Evolutionary conservation across 2,329 filamentous ascomycete genomes (phyloP).

Genomic region (Aureobasidium musti): DNA sequence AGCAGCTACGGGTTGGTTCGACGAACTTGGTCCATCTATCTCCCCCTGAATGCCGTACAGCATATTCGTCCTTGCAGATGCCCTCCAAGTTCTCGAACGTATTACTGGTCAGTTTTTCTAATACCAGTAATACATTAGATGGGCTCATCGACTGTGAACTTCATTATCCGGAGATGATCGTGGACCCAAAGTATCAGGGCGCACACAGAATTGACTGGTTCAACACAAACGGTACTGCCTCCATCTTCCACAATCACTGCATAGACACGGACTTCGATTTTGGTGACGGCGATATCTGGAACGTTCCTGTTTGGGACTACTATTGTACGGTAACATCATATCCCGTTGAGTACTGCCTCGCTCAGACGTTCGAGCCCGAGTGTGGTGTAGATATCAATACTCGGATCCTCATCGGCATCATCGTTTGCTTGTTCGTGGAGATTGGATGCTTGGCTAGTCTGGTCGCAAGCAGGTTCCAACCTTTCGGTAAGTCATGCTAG

Average conservation of each 20-base stretch:
- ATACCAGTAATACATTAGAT: background rate
- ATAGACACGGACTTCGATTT: slow-evolving; percentile 6
- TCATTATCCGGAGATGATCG: background rate
- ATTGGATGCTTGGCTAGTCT: background rate
- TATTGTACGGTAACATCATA: background rate
- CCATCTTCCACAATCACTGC: slow-evolving; percentile 16
- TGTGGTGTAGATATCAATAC: background rate
- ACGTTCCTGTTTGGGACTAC: slow-evolving; percentile 7
- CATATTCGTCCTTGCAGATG: background rate
- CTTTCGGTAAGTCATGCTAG: background rate
- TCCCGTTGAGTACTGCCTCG: slow-evolving; percentile 11
- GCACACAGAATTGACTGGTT: background rate
- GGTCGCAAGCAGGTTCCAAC: background rate
- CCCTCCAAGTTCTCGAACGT: background rate
- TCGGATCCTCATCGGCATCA: background rate
- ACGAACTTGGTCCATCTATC: background rate
- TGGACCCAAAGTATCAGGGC: background rate
- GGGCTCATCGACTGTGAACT: slow-evolving; percentile 2
- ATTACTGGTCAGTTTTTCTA: background rate
- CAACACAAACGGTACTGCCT: background rate
- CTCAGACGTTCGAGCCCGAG: background rate
- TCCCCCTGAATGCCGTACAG: background rate
- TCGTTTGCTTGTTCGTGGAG: slow-evolving; percentile 1
- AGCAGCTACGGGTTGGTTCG: background rate
- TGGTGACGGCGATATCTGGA: background rate